A percentile compares a stretch with the other conserved stretches of the same genome.
Conservation (phyloP, 306 rosid genomes). For the Cicer judaicum region DNA sequence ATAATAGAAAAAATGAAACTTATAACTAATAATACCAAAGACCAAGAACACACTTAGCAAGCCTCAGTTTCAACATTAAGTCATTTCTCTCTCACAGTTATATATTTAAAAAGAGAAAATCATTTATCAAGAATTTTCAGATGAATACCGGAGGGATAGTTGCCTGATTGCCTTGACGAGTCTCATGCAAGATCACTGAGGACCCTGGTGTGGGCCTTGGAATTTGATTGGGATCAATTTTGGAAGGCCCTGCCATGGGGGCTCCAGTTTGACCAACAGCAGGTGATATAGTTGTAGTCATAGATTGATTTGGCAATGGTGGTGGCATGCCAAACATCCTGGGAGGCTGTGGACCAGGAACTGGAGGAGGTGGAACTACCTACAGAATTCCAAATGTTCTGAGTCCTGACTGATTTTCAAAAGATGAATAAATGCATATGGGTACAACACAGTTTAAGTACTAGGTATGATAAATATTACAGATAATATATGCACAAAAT, state of each 20-base stretch:
- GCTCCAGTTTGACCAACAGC: slow-evolving; percentile 88
- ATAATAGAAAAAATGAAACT: slow-evolving; percentile 19
- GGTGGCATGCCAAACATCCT: slow-evolving; percentile 95
- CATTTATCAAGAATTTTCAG: slow-evolving; percentile 32
- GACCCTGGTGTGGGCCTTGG: slow-evolving; percentile 91
- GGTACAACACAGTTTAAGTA: slow-evolving; percentile 14
- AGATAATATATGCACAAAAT: background rate
- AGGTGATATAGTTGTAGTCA: slow-evolving; percentile 84
- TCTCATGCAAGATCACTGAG: slow-evolving; percentile 75
- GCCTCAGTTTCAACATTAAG: slow-evolving; percentile 9
- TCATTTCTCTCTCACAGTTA: slow-evolving; percentile 10
- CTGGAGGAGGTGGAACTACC: slow-evolving; percentile 69
- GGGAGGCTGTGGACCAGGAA: slow-evolving; percentile 77
- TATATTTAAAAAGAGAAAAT: background rate
- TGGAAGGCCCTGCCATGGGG: slow-evolving; percentile 82
- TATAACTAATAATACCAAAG: slow-evolving; percentile 35
- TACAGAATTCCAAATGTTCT: slow-evolving; percentile 49
- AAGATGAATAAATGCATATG: slow-evolving; percentile 36
- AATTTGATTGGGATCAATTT: slow-evolving; percentile 97
- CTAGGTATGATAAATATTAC: slow-evolving; percentile 1
- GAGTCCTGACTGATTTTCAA: slow-evolving; percentile 29
- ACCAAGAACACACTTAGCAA: slow-evolving; percentile 42
- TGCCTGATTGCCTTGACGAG: slow-evolving; percentile 94
- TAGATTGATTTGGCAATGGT: slow-evolving; percentile 85
- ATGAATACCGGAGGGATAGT: slow-evolving; percentile 89